Base-by-base conservation (phyloP, 352 stramenopile species). In the Phytophthora pluvialis region DNA sequence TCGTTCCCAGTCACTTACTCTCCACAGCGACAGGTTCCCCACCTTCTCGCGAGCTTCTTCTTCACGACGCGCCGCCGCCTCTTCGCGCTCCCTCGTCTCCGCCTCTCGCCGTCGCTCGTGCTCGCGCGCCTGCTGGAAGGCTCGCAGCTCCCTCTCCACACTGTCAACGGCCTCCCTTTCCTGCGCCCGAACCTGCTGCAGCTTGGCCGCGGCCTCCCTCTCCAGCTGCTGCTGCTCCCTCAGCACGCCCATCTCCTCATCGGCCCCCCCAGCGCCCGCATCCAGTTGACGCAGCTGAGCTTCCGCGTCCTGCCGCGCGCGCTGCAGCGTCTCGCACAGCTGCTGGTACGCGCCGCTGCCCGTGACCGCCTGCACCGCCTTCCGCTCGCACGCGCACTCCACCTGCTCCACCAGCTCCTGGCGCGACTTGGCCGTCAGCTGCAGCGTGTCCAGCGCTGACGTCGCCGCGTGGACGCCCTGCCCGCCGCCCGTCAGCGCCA, bases 381-480 rank as follows among this genome's bases (percentile, higher is more conserved):
- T 85, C 44, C 73, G 70, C 51, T 93, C 84, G 28, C 84, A 93
- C 40, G 75, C 70, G 32, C 68, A 73, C 58, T 93, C 81, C 42
- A 93, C 79, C 13, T 85, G 70, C 26, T 77, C 71, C 53, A 91
- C 60, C 42, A 93, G 70, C 40, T 93, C 83, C 67, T 88, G 79
- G 4, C 81, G 57, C 3, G 73, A 77, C 55, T 66, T 71, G 15
- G 59, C 33, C 10, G 55, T 75, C 10, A 83, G 42, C 5, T 68
- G 60, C 45, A 78, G 49, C 45, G 44, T 66, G 3, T 16, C 45
- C 28, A 86, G 49, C 18, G 52, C 45, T 15, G 67, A 48, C 3
- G 60, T 44, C n/a, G 56, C 54, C 21, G 36, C 15, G 13, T 54
- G 51, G 2, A 75, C 67, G 12, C 46, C 39, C 9, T 36, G 43